Conservation (phyloP, 192 early-diverging fungal genomes). For the Diversispora eburnea region DNA sequence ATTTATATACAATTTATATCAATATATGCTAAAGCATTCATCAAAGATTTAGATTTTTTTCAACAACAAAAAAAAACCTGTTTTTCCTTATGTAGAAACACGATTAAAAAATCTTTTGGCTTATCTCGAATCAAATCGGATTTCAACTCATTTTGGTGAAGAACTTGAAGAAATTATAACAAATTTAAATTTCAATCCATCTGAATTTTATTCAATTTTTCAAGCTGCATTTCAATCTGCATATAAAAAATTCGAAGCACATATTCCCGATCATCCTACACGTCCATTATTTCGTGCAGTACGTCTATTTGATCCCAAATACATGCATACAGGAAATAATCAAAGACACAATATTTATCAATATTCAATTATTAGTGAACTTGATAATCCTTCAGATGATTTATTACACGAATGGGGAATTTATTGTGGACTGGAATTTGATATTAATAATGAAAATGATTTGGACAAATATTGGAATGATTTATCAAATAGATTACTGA, state of each 20-base stretch:
- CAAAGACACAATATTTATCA: neutral
- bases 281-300: neutral
- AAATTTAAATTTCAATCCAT: no score
- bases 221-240: neutral
- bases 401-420: slow-evolving; percentile 4
- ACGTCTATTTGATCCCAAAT: neutral
- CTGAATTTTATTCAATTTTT: no score
- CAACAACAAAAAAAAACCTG: neutral
- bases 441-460: neutral
- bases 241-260: neutral
- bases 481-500: neutral
- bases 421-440: neutral
- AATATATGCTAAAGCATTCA: neutral
- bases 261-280: slow-evolving; percentile 6
- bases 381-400: neutral
- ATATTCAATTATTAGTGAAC: neutral
- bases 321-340: neutral
- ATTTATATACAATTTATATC: neutral
- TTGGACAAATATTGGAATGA: slow-evolving; percentile 1
- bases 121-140: neutral
- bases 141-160: neutral
- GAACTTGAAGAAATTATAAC: slow-evolving; percentile 2
- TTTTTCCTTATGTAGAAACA: neutral
- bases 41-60: neutral
- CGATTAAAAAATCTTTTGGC: no score